phyloP scores from a whole-genome alignment of 768 basidiomycete genomes.

The Butyriboletus loyo region DNA sequence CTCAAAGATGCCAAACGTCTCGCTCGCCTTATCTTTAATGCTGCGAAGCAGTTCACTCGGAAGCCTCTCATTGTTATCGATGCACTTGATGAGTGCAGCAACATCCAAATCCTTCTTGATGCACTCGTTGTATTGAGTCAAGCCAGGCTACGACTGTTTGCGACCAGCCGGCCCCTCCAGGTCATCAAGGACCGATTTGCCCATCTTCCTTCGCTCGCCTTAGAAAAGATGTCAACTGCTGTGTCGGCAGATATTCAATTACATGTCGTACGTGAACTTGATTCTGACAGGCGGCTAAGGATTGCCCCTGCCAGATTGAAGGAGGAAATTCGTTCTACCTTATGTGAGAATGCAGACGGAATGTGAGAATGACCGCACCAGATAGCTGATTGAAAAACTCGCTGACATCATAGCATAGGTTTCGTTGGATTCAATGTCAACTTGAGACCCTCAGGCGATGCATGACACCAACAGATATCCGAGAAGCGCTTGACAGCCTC shows the following conservation, averaged over 20 bases:
- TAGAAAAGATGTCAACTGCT: neutral
- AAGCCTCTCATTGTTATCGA: neutral
- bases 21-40: neutral
- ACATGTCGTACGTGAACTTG: neutral
- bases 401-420: neutral
- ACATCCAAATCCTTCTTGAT: neutral
- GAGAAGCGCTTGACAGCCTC: neutral
- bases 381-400: neutral
- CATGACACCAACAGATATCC: neutral
- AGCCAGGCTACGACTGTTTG: neutral
- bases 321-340: neutral
- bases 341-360: neutral
- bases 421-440: neutral
- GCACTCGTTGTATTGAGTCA: neutral
- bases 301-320: neutral
- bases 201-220: neutral
- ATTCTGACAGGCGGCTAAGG: neutral
- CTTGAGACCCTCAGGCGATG: neutral
- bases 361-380: neutral
- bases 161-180: neutral
- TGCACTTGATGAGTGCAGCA: neutral
- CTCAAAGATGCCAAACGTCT: neutral
- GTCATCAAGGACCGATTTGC: neutral
- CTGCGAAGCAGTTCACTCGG: neutral
- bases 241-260: neutral